phyloP scores from a whole-genome alignment of 331 rosid species.

The Erythrophleum ivorense region DNA sequence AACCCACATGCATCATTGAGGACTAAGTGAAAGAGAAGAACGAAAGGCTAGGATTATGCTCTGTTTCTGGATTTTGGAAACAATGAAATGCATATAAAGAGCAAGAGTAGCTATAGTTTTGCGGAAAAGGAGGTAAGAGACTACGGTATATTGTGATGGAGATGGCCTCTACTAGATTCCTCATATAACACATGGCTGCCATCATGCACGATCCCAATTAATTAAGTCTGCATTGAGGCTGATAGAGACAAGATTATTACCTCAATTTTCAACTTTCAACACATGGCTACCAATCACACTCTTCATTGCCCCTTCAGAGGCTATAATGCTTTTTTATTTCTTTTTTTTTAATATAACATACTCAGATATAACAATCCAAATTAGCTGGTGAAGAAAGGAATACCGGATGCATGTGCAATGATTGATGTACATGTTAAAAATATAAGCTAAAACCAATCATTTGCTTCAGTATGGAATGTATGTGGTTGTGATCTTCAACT shows the following conservation, averaged over 20 bases:
- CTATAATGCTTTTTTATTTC: slow-evolving; percentile 17
- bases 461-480: slow-evolving; percentile 55
- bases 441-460: slow-evolving; percentile 57
- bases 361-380: slow-evolving; percentile 38
- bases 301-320: slow-evolving; percentile 43
- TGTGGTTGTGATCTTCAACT: slow-evolving; percentile 47
- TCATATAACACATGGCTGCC: slow-evolving; percentile 50
- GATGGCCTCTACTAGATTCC: slow-evolving; percentile 38
- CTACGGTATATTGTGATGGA: slow-evolving; percentile 13
- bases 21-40: neutral
- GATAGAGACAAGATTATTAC: slow-evolving; percentile 47
- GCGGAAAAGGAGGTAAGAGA: neutral
- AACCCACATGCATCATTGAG: slow-evolving; percentile 48
- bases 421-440: slow-evolving; percentile 51
- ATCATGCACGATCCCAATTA: slow-evolving; percentile 41
- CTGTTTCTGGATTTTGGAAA: neutral
- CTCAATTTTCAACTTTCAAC: slow-evolving; percentile 44
- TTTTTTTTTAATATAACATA: neutral
- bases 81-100: slow-evolving; percentile 12
- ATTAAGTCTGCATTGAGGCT: slow-evolving; percentile 29
- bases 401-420: slow-evolving; percentile 82
- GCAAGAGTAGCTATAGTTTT: neutral
- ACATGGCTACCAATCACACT: slow-evolving; percentile 62
- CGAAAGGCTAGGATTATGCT: neutral
- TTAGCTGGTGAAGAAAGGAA: slow-evolving; percentile 58